Evolutionary conservation across 805 yeast genomes (phyloP), one percentile per base, ranked within the genome.

Genomic region (Ogataea nitratoaversa): DNA sequence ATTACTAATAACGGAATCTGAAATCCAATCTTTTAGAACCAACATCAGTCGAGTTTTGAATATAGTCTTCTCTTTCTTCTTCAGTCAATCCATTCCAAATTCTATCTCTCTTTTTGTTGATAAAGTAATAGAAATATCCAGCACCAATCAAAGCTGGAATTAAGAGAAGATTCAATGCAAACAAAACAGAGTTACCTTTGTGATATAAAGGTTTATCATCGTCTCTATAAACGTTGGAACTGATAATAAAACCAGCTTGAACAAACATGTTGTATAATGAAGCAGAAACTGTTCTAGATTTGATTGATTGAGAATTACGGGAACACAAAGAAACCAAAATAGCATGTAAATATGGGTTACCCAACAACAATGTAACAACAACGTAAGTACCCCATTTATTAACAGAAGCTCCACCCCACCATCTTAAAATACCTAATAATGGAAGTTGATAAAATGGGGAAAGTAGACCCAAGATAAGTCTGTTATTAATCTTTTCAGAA

Each of bases 231-330:
- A 83, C 68, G 50, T 81, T 74, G 7, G 79, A 63, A 3, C 78
- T 63, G 8, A 74, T 62, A 35, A 83, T 77, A 17, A 66, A 58
- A 1, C 79, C 82, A 0, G 76, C 65, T 53, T 83, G 89, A 1
- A 76, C 77, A 56, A 70, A 72, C 68, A 81, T 79, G 51, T 82
- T 83, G 53, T 76, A 80, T 34, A 82, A 42, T 0, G 88, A 79
- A 0, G 86, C 76, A 13, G 82, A 71, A 4, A 82, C 78, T 0
- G 88, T 75, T 49, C 90, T 65, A 3, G 77, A 64, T 13, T 81
- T 61, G 22, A 82, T 83, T 1, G 82, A 68, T 55, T 77, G 74
- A 8, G 85, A 71, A 50, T 81, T 81, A 20, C 74, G 57, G 0
- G 88, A 79, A 42, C 78, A 71, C 79, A 85, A 77, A 20, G 75